Base-by-base conservation (phyloP, 1,284 basidiomycete genomes). In the Leucoagaricus sp. region DNA sequence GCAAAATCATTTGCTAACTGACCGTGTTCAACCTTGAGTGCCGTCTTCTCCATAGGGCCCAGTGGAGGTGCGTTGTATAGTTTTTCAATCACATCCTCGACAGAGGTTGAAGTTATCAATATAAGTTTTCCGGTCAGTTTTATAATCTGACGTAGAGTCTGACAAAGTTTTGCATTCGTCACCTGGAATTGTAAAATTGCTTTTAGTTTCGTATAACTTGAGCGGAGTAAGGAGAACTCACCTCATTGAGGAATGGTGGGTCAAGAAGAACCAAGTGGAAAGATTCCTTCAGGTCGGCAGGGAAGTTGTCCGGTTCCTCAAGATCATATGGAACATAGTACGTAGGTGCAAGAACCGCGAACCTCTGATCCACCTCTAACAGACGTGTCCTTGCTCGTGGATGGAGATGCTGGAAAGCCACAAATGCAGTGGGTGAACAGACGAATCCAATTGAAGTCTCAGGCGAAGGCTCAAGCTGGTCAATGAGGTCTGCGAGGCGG, bases 181-280 rank as follows among this genome's bases (percentile, higher is more conserved):
- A 66, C 64, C 76, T 78, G 53, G 28, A 40, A 29, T 13, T 31
- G 19, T 33, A 19, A n/a, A 6, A 41, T 40, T 15, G n/a, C 21
- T 10, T 34, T 29, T 25, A 29, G 42, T 17, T 41, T 29, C 46
- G 13, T 33, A 4, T 23, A 23, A 21, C 4, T 31, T 23, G n/a
- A 10, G 9, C 15, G 29, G 25, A 28, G 23, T 8, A 49, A 40
- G 15, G 34, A 51, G 42, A 31, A 57, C 70, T n/a, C 38, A 75
- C 77, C 66, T 76, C 74, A 47, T 77, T 77, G 36, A 79, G 61
- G 53, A 75, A 78, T 6, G 76, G 76, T 13, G 76, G 77, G 56
- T 79, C 77, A 1, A 70, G 70, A 26, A 77, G 65, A 1, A 67
- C 71, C 12, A 77, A 59, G 49, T 77, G 75, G 7, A 77, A 64